A percentile compares a stretch with the other conserved stretches of the same genome.
Conservation (phyloP, 2,329 filamentous ascomycete species). For the Penicillium nordicum region DNA sequence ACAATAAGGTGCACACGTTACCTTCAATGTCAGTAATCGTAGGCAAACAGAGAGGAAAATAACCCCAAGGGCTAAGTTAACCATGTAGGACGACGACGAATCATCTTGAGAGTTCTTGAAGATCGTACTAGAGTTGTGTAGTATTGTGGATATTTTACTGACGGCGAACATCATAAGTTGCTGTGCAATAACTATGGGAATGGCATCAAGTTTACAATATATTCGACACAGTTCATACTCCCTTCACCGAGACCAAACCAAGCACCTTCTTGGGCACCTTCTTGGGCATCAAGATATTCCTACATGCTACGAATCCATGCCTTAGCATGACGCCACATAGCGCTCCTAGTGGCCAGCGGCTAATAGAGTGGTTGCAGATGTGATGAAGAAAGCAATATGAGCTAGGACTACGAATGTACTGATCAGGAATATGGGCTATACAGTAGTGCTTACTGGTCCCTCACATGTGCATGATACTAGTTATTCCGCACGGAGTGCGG, state of each 20-base stretch:
- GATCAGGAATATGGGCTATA: background rate
- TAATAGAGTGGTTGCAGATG: background rate
- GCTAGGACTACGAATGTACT: background rate
- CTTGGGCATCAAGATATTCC: background rate
- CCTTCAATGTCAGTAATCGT: background rate
- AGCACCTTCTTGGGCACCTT: background rate
- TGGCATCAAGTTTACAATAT: background rate
- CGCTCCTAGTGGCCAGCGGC: background rate
- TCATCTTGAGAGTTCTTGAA: background rate
- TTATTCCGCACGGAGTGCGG: background rate
- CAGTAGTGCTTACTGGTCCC: background rate
- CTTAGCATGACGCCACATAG: background rate
- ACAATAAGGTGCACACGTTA: background rate
- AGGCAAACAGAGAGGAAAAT: background rate
- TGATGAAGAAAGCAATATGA: background rate
- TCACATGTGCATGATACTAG: background rate
- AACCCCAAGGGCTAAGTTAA: background rate
- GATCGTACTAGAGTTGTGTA: background rate
- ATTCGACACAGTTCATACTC: background rate
- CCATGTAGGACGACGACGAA: background rate
- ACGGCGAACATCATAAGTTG: background rate
- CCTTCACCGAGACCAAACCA: background rate
- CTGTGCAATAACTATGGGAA: background rate
- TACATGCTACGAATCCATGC: background rate
- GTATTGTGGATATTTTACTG: background rate